Evolutionary conservation across 108 stramenopile genomes (phyloP).

Genomic region (Skeletonema potamos): DNA sequence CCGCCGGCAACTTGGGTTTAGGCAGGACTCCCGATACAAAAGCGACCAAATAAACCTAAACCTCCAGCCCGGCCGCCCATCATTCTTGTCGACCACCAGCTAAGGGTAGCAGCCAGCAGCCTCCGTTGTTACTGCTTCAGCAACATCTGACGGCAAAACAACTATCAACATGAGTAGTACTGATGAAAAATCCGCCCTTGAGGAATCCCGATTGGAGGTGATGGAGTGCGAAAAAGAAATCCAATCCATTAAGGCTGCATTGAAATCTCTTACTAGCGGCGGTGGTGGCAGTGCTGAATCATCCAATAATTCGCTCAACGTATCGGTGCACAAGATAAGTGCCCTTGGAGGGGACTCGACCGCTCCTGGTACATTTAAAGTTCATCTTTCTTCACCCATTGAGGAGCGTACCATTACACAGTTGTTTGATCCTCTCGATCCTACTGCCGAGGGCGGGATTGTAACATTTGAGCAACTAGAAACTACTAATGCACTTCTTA

Average conservation of each 20-base stretch:
- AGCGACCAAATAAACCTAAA: no score
- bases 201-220: conserved; percentile 51
- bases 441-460: conserved; percentile 27
- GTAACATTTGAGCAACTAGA: conserved; percentile 64
- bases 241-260: conserved; percentile 57
- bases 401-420: conserved; percentile 59
- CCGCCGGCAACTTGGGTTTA: no score
- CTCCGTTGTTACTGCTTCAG: no score
- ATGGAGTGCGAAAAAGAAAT: conserved; percentile 81
- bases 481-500: conserved; percentile 61
- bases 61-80: no score
- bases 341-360: background rate
- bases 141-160: no score
- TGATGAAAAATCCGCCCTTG: conserved; percentile 10
- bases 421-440: conserved; percentile 53
- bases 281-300: background rate
- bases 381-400: conserved; percentile 79
- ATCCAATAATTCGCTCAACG: conserved; percentile 46
- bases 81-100: no score
- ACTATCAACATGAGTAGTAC: background rate
- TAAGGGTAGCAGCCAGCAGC: no score
- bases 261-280: conserved; percentile 45
- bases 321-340: conserved; percentile 54
- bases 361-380: conserved; percentile 16
- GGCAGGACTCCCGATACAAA: no score